Base-by-base conservation (phyloP, 2,329 filamentous ascomycete species). In the Venturia oleaginea region DNA sequence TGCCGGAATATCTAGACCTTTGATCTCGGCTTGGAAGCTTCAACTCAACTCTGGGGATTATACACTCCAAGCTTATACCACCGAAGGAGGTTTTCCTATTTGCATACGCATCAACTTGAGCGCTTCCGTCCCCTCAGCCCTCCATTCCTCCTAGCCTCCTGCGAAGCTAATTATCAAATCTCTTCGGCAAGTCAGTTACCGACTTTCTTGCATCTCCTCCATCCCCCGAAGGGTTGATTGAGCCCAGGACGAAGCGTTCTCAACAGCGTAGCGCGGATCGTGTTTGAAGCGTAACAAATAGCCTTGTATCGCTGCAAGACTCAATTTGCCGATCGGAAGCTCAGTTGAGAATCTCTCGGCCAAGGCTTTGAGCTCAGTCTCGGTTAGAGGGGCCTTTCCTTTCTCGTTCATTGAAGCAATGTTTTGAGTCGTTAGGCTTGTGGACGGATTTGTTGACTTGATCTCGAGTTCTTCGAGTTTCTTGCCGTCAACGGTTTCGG, bases 311-410 rank as follows among this genome's bases (percentile, higher is more conserved):
- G 74, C 69, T 3, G 73, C 72, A 15, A 72, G 71, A 3, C 71
- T 71, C 64, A 75, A 71, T 2, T 64, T 69, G n/a, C 71, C 66
- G 0, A 65, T 65, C 0, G 73, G 73, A 19, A 75, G 43, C 37
- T 68, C 69, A 8, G 68, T 63, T 2, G 70, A 68, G 54, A 76
- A 75, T 3, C 67, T 63, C 1, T 38, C 38, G 0, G 73, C 72
- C 55, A 68, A 68, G 10, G 67, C 54, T 19, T 70, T 68, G 19
- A 74, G 67, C n/a, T 65, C 59, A 8, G 17, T 42, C 17, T 57
- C 15, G 7, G 43, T 34, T 10, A 46, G 59, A 8, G 34, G 37
- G 19, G 2, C 11, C 22, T 46, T 62, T 7, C 19, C 27, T 27
- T 43, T 27, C 48, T 64, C 62, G 32, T 24, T 32, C 19, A 19